A percentile compares a stretch with the other conserved stretches of the same genome.
Evolutionary conservation across 306 rosid species (phyloP).

Genomic region (Mimosa bimucronata): DNA sequence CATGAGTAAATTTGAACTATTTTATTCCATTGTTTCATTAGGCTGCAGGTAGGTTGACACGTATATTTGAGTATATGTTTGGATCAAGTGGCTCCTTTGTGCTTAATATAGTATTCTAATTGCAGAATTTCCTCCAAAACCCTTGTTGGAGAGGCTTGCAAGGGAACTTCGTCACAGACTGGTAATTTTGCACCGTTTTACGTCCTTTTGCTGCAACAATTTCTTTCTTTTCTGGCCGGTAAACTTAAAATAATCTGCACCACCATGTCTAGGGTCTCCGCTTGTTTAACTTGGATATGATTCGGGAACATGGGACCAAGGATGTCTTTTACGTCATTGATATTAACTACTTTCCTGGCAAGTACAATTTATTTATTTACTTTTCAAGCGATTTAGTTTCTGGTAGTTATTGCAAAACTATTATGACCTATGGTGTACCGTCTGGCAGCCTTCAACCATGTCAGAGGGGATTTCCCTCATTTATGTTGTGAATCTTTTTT

Average conservation of each 20-base stretch:
- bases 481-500: not conserved
- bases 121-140: slow-evolving; percentile 42
- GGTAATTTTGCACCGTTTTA: slow-evolving; percentile 22
- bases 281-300: slow-evolving; percentile 47
- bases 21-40: not conserved
- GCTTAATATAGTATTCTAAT: not conserved
- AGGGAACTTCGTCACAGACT: slow-evolving; percentile 38
- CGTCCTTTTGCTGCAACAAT: not conserved
- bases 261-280: slow-evolving; percentile 37
- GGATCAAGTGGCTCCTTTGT: slow-evolving; percentile 6
- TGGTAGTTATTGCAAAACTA: not conserved
- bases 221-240: not conserved
- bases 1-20: not conserved
- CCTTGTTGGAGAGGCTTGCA: slow-evolving; percentile 41
- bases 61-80: not conserved
- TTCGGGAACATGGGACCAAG: slow-evolving; percentile 44
- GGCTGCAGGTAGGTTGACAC: not conserved
- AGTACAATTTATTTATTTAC: slow-evolving; percentile 27
- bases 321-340: slow-evolving; percentile 45
- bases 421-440: not conserved
- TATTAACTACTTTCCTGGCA: slow-evolving; percentile 50
- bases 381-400: not conserved
- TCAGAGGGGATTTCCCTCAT: not conserved
- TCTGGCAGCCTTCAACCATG: not conserved
- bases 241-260: not conserved